Conservation (phyloP, 129 eudicot species). For the Sambucus nigra region DNA sequence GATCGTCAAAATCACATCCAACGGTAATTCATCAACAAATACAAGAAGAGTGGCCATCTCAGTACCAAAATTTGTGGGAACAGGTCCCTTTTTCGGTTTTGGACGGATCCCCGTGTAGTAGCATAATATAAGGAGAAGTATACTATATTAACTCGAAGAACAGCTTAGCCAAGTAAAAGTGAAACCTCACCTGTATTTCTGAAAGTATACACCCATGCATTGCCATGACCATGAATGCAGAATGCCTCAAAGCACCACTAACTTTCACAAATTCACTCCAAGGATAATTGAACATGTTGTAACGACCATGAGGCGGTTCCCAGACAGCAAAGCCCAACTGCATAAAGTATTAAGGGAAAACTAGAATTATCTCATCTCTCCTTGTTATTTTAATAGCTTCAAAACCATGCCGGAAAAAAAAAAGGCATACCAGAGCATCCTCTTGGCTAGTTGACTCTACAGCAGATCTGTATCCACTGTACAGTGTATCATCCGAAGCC, state of each 20-base stretch:
- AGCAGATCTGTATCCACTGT: constrained; percentile 75
- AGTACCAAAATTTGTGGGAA: not conserved
- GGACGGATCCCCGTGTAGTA: not conserved
- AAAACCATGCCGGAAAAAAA: not conserved
- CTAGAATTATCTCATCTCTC: no score
- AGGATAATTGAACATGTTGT: constrained; percentile 58
- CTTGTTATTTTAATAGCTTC: not conserved
- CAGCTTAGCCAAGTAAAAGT: not conserved
- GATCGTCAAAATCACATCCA: no score
- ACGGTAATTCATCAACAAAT: not conserved
- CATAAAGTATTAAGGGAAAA: constrained; percentile 12
- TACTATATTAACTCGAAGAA: not conserved
- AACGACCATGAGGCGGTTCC: constrained; percentile 98
- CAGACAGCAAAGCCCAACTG: constrained; percentile 73
- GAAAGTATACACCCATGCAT: constrained; percentile 86
- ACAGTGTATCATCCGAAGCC: constrained; percentile 72
- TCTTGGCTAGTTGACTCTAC: constrained; percentile 76
- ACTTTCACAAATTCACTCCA: constrained; percentile 73
- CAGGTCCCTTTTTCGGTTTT: not conserved
- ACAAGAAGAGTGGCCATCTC: not conserved
- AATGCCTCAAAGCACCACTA: constrained; percentile 79
- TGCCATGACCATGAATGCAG: constrained; percentile 81
- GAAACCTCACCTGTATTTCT: constrained; percentile 62
- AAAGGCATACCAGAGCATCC: constrained; percentile 59
- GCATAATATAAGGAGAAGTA: not conserved